Percentiles rank a stretch among this genome's conserved stretches.
These are phyloP conservation scores for Penicillium frequentans DNA, from an alignment of 2,329 filamentous ascomycete genomes.

Conservation along the genomic window DNA sequence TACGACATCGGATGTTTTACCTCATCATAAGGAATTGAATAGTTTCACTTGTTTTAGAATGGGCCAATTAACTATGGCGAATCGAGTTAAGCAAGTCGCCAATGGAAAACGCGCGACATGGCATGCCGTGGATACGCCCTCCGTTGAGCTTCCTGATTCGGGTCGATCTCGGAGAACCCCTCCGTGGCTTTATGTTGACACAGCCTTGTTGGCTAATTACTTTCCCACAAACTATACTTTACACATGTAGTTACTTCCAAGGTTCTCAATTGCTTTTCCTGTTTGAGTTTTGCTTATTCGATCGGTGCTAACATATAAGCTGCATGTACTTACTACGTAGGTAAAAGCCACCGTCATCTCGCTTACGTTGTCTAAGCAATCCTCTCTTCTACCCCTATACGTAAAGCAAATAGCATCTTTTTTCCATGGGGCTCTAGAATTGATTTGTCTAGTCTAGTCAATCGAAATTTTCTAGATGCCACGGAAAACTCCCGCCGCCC, in stretches of 20 bases:
- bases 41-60: neutral
- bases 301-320: neutral
- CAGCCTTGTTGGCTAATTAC: neutral
- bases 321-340: neutral
- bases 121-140: constrained; percentile 15
- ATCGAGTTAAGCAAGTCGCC: neutral
- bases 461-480: neutral
- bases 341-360: neutral
- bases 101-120: constrained; percentile 8
- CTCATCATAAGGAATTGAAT: neutral
- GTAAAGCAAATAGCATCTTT: neutral
- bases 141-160: constrained; percentile 24
- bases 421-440: neutral
- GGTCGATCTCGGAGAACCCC: constrained; percentile 20
- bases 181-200: constrained; percentile 8
- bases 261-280: neutral
- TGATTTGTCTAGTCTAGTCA: neutral
- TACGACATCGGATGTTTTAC: neutral
- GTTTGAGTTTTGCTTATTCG: neutral
- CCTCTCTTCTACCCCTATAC: neutral
- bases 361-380: neutral
- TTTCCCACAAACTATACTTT: neutral
- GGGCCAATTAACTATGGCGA: neutral
- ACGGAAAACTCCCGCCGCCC: constrained; percentile 9
- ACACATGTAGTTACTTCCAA: neutral